Base-by-base conservation (phyloP, 306 rosid species). In the Rubus parviflorus region DNA sequence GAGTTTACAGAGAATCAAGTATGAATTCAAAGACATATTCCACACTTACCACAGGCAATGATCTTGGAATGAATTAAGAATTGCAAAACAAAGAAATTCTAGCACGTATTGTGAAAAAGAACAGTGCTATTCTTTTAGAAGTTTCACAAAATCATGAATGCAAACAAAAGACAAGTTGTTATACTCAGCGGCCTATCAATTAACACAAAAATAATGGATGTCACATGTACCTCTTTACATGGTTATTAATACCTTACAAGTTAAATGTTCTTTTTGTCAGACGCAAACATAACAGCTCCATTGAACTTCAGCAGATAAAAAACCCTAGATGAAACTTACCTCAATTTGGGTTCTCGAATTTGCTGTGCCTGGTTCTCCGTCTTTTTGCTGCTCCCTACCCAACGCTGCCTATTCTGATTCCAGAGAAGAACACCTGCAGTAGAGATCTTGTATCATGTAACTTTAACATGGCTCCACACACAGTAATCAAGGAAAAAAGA, bases 331-430 rank as follows among this genome's bases (percentile, higher is more conserved):
- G 57, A 61, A 84, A 80, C 68, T 64, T 71, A 95, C 99, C 90
- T 90, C 77, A 90, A 73, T 83, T 87, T 95, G 73, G 99, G 93
- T 86, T 92, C 99, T 78, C 71, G 91, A 77, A 70, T 79, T 82
- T 86, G 93, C 43, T 77, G 90, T 45, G 81, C 52, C 51, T 38
- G 88, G 51, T 67, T 86, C 81, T 84, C 88, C 0, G 87, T n/a
- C 77, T 68, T 89, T 71, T 86, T 88, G 60, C 86, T 88, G 60
- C 86, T 88, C 83, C 97, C 96, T 52, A 86, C 73, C 99, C 99
- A 95, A 52, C 85, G 88, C 74, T 89, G 97, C 81, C 97, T 84
- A 72, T 88, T 90, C 74, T 92, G 97, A 81, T 89, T 95, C 97
- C 97, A 95, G 77, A 92, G 91, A 87, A 87, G 91, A 77, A 89